phyloP scores from a whole-genome alignment of 2,329 filamentous ascomycete genomes.

The Aspergillus costaricaensis region DNA sequence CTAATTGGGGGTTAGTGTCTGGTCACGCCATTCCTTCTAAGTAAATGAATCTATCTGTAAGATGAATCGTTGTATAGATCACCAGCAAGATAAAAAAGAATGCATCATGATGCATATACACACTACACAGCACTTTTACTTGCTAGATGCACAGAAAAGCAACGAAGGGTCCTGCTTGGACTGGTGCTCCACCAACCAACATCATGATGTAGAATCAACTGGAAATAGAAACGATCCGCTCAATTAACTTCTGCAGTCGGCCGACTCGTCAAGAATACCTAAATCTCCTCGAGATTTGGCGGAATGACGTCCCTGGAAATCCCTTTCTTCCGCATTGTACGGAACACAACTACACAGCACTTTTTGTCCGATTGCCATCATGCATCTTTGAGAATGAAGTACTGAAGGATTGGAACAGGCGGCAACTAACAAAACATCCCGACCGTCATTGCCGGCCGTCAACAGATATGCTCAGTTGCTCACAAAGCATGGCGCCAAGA shows the following conservation, averaged over 20 bases:
- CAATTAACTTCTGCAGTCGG: neutral
- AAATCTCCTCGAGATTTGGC: neutral
- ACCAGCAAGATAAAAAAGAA: neutral
- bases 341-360: neutral
- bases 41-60: too few relatives aligned
- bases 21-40: neutral
- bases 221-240: neutral
- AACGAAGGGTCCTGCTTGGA: too few relatives aligned
- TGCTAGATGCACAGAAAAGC: too few relatives aligned
- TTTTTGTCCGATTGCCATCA: neutral
- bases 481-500: constrained; percentile 2
- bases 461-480: neutral
- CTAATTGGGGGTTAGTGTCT: neutral
- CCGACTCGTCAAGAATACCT: neutral
- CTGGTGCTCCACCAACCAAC: neutral
- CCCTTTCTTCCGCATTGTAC: neutral
- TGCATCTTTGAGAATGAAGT: too few relatives aligned
- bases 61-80: neutral
- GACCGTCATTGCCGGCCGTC: neutral
- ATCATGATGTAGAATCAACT: neutral
- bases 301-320: neutral
- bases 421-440: neutral
- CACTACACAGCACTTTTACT: too few relatives aligned
- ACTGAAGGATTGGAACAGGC: neutral
- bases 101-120: neutral